Conservation (phyloP, 2,329 filamentous ascomycete genomes). For the Blastomyces parvus region DNA sequence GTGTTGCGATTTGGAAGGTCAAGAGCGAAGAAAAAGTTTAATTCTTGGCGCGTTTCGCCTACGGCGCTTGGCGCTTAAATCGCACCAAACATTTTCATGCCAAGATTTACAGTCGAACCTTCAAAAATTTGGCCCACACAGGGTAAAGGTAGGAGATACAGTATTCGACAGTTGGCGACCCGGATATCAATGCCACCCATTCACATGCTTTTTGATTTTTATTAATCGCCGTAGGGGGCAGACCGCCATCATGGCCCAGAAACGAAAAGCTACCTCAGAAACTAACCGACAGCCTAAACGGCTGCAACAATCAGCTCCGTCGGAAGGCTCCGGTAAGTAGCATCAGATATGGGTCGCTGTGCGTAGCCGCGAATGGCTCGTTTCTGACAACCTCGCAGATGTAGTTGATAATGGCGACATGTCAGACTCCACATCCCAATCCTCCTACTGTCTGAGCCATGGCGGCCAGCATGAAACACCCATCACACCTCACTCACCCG, state of each 20-base stretch:
- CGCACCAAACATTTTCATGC: conserved; percentile 1
- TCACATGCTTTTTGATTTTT: not conserved
- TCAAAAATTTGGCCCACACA: not conserved
- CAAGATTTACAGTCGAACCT: conserved; percentile 9
- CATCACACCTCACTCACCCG: conserved; percentile 43
- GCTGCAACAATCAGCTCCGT: conserved; percentile 22
- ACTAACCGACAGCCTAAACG: conserved; percentile 24
- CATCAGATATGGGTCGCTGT: not conserved
- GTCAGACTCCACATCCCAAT: conserved; percentile 28
- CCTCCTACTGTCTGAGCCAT: conserved; percentile 24
- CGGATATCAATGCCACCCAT: not conserved
- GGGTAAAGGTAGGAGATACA: too few relatives aligned
- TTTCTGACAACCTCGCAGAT: conserved; percentile 32
- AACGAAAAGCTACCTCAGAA: conserved; percentile 27
- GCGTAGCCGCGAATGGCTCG: conserved; percentile 26
- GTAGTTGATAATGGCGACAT: conserved; percentile 25
- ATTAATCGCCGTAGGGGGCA: not conserved
- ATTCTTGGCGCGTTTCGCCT: not conserved
- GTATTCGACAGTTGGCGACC: not conserved
- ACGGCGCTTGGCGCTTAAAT: not conserved
- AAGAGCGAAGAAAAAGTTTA: not conserved
- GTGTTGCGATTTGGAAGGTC: not conserved
- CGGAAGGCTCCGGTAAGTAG: conserved; percentile 24
- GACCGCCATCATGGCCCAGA: conserved; percentile 26
- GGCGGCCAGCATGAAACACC: conserved; percentile 37